Conservation (phyloP, 2,329 filamentous ascomycete genomes). For the Nothophoma quercina region DNA sequence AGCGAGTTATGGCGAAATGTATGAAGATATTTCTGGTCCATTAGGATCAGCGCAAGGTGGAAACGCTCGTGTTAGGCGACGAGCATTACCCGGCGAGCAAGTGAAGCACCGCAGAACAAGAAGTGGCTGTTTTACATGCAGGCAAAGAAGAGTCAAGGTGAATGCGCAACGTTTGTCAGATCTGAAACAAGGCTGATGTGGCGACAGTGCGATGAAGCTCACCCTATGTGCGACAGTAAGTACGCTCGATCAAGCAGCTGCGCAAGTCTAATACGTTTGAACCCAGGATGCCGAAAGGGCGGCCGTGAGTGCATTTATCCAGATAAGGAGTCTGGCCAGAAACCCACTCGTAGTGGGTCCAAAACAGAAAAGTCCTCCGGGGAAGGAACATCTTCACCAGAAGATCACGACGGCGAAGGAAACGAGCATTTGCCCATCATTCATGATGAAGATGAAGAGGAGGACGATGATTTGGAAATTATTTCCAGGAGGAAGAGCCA, state of each 20-base stretch:
- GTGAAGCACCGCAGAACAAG: constrained; percentile 93
- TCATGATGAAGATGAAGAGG: constrained; percentile 54
- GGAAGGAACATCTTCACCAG: constrained; percentile 61
- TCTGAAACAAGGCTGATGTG: constrained; percentile 22
- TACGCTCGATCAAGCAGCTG: constrained; percentile 20
- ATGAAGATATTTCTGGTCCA: constrained; percentile 42
- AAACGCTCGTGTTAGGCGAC: constrained; percentile 40
- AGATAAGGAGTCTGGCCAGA: constrained; percentile 66
- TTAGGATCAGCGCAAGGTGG: constrained; percentile 38
- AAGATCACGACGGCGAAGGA: constrained; percentile 55
- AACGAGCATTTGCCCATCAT: constrained; percentile 53
- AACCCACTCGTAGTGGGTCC: constrained; percentile 55
- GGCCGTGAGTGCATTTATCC: constrained; percentile 91
- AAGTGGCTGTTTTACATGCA: constrained; percentile 93
- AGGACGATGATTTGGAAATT: constrained; percentile 47
- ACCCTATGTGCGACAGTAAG: constrained; percentile 81
- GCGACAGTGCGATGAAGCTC: constrained; percentile 83
- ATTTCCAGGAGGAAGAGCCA: constrained; percentile 27
- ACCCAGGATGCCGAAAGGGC: constrained; percentile 84
- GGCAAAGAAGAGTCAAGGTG: constrained; percentile 83
- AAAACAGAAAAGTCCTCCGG: constrained; percentile 55
- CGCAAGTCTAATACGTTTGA: constrained; percentile 24
- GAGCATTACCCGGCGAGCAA: constrained; percentile 62
- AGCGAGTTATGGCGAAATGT: constrained; percentile 44
- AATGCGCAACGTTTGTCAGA: constrained; percentile 8